Evolutionary conservation across 2,329 filamentous ascomycete genomes (phyloP).

Genomic region (Epichloe hybrida): DNA sequence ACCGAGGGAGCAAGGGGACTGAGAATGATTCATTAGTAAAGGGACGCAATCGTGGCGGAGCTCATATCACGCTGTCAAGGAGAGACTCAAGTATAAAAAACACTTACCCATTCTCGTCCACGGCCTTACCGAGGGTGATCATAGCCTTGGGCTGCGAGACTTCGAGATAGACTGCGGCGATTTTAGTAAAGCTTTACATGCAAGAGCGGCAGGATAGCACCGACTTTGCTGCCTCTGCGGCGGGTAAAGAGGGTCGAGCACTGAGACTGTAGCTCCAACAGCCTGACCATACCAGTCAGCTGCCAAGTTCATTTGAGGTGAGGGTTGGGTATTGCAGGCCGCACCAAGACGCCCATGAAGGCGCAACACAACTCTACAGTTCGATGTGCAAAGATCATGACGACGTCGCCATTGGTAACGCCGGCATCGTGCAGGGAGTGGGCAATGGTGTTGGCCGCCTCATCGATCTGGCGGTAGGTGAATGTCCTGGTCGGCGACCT

Average conservation of each 20-base stretch:
- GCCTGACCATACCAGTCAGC: slow-evolving; percentile 15
- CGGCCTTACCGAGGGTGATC: slow-evolving; percentile 54
- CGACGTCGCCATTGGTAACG: slow-evolving; percentile 67
- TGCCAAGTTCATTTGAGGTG: neutral
- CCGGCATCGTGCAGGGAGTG: slow-evolving; percentile 66
- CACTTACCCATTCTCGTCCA: slow-evolving; percentile 20
- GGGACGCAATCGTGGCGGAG: too few species aligned
- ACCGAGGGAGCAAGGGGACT: slow-evolving; percentile 38
- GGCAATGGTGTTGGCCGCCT: slow-evolving; percentile 68
- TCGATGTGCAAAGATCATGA: slow-evolving; percentile 83
- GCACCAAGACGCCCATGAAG: slow-evolving; percentile 57
- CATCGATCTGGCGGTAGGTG: slow-evolving; percentile 75
- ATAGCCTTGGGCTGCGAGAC: slow-evolving; percentile 62
- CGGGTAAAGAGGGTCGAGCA: slow-evolving; percentile 52
- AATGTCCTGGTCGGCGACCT: slow-evolving; percentile 46
- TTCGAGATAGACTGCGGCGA: slow-evolving; percentile 50
- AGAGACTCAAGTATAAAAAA: too few species aligned
- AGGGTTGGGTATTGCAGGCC: neutral
- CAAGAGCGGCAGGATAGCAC: neutral
- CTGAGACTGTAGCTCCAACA: slow-evolving; percentile 48
- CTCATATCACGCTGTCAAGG: too few species aligned
- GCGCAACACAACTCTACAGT: slow-evolving; percentile 51
- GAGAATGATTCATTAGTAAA: neutral
- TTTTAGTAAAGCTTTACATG: neutral
- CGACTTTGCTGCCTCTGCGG: slow-evolving; percentile 14